Conservation (phyloP, 2,329 filamentous ascomycete genomes). For the Ophiocordyceps robertsii region DNA sequence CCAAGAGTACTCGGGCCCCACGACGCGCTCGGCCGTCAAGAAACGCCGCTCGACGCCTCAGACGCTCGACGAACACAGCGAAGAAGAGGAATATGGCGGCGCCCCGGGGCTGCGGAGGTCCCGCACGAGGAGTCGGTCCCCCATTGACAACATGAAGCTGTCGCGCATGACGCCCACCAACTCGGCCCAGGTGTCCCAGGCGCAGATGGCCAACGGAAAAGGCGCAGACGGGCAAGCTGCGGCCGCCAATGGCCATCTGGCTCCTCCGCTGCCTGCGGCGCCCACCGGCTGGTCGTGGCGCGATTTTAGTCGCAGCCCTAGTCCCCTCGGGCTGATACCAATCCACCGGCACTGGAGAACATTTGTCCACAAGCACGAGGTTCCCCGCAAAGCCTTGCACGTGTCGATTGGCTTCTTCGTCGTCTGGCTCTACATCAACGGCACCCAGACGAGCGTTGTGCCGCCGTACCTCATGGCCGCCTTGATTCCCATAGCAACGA, state of each 20-base stretch:
- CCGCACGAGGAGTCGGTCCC: slow-evolving; percentile 59
- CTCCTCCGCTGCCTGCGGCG: slow-evolving; percentile 49
- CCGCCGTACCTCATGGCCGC: slow-evolving; percentile 72
- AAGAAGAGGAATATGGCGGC: slow-evolving; percentile 34
- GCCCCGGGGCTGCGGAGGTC: slow-evolving; percentile 43
- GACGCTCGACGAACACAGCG: slow-evolving; percentile 45
- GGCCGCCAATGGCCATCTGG: slow-evolving; percentile 50
- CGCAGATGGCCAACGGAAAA: slow-evolving; percentile 11
- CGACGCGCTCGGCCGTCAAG: slow-evolving; percentile 59
- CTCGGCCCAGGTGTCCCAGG: slow-evolving; percentile 18
- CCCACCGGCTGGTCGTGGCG: slow-evolving; percentile 61
- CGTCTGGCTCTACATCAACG: slow-evolving; percentile 69
- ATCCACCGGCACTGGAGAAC: slow-evolving; percentile 85
- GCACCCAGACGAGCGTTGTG: slow-evolving; percentile 63
- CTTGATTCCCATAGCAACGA: slow-evolving; percentile 70
- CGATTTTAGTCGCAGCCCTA: slow-evolving; percentile 81
- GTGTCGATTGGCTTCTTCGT: slow-evolving; percentile 95
- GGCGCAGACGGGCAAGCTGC: slow-evolving; percentile 20
- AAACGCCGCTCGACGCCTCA: slow-evolving; percentile 43
- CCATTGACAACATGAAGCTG: slow-evolving; percentile 38
- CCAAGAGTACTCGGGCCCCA: slow-evolving; percentile 50
- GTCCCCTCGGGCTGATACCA: slow-evolving; percentile 84
- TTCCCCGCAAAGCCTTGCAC: slow-evolving; percentile 84
- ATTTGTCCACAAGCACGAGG: slow-evolving; percentile 93
- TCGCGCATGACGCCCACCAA: slow-evolving; percentile 39